Evolutionary conservation across 192 early-diverging fungal genomes (phyloP), one percentile per base, ranked within the genome.

Genomic region (Coemansia sp.): DNA sequence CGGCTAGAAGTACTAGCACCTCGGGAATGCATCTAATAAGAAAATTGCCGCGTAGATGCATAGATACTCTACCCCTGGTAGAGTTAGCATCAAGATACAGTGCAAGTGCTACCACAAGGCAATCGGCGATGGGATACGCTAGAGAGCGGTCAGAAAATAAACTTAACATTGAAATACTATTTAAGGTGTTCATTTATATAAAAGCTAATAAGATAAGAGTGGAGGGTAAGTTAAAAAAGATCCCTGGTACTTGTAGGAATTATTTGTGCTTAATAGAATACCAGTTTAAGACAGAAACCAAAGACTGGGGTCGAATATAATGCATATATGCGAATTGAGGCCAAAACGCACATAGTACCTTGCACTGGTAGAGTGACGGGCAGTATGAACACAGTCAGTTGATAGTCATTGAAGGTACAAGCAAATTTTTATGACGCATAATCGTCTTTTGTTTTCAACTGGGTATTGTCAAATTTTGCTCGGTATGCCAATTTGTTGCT

Each of bases 1-100:
- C 50, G 1, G 68, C 61, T 33, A 63, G 4, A 3, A 64, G 55
- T 7, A 62, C 54, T 2, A 70, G 56, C 54, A 63, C 53, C 53
- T 9, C 53, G 14, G 53, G 6, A 4, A 54, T 54, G 22, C 21
- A 46, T 46, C 14, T 46, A 46, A 46, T 46, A 46, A 17, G 3
- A 46, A 46, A 46, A 17, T 46, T 9, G 14, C 39, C 39, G 14
- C 14, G 39, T 46, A 46, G 14, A 46, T 46, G 0, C 39, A 17
- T 46, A 46, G 39, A 46, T 46, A 14, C 11, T 17, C 39, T 46
- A 3, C 5, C 39, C 9, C 39, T 46, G 11, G 9, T 3, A 17
- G 39, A 46, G 39, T 9, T 46, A 17, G 39, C 39, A 46, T 9
- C 39, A 46, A 46, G 11, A 14, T 46, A 46, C 9, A 46, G 39